Evolutionary conservation across 176 grass and related monocot species (phyloP).

Genomic region (Bromus sterilis): DNA sequence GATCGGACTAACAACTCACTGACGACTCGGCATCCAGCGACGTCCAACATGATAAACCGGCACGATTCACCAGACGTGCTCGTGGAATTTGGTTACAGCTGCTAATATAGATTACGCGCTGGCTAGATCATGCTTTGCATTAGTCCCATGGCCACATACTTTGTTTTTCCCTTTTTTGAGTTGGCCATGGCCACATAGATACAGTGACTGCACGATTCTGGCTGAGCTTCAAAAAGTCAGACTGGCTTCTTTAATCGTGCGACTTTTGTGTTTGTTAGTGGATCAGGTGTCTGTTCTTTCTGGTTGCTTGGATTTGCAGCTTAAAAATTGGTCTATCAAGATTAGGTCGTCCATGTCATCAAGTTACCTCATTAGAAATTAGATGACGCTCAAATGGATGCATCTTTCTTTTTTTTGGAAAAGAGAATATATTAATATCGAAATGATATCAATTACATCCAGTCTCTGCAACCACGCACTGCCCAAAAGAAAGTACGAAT

Average conservation of each 20-base stretch:
- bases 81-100: background rate
- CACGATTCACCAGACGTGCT: slow-evolving; percentile 13
- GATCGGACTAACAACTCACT: background rate
- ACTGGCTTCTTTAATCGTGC: background rate
- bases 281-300: background rate
- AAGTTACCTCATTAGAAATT: too few relatives aligned
- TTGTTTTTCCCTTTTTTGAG: too few relatives aligned
- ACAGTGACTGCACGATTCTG: background rate
- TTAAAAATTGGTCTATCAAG: background rate
- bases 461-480: too few relatives aligned
- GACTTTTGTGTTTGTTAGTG: slow-evolving; percentile 23
- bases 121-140: background rate
- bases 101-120: background rate
- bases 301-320: background rate
- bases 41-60: background rate
- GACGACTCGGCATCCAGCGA: background rate
- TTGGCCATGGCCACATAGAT: too few relatives aligned
- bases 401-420: too few relatives aligned
- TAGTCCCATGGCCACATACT: background rate
- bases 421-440: too few relatives aligned
- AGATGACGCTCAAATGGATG: too few relatives aligned
- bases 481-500: too few relatives aligned
- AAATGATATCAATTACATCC: too few relatives aligned
- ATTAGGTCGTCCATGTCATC: background rate
- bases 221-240: background rate